Evolutionary conservation across 1,139 yeast species (phyloP).

Genomic region (Candida sp.): DNA sequence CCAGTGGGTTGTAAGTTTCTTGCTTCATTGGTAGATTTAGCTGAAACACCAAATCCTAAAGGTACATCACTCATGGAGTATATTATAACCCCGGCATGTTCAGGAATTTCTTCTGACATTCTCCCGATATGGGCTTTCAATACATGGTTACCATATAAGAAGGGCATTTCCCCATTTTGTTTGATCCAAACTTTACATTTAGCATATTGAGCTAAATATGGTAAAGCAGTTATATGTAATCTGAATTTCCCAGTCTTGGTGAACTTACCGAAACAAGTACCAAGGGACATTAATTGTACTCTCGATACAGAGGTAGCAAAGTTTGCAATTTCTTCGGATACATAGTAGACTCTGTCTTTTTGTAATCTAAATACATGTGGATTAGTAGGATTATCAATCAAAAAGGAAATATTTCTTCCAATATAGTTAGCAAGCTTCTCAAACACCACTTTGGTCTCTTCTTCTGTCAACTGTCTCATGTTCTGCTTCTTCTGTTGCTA

Average conservation of each 20-base stretch:
- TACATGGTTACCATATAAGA: conserved; percentile 92
- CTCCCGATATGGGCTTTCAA: conserved; percentile 96
- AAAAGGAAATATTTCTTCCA: conserved; percentile 87
- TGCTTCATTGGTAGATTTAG: conserved; percentile 89
- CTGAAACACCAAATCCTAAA: conserved; percentile 92
- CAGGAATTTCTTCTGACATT: conserved; percentile 97
- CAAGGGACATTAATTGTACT: conserved; percentile 86
- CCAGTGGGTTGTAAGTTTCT: conserved; percentile 89
- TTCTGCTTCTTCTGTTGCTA: background rate
- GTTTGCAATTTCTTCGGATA: conserved; percentile 77
- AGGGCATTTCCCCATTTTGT: conserved; percentile 98
- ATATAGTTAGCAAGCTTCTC: conserved; percentile 95
- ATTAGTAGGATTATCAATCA: conserved; percentile 84
- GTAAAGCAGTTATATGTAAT: conserved; percentile 88
- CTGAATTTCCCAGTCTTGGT: conserved; percentile 97
- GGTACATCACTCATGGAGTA: conserved; percentile 93
- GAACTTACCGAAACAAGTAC: conserved; percentile 92
- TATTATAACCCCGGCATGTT: conserved; percentile 93
- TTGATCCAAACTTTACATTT: conserved; percentile 96
- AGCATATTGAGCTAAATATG: conserved; percentile 81
- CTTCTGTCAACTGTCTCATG: conserved; percentile 97
- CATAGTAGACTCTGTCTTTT: conserved; percentile 94
- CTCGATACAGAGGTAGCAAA: conserved; percentile 90
- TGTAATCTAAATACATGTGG: conserved; percentile 96
- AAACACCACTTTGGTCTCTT: conserved; percentile 93